phyloP scores from a whole-genome alignment of 352 stramenopile genomes.

The Globisporangium orthogonon region DNA sequence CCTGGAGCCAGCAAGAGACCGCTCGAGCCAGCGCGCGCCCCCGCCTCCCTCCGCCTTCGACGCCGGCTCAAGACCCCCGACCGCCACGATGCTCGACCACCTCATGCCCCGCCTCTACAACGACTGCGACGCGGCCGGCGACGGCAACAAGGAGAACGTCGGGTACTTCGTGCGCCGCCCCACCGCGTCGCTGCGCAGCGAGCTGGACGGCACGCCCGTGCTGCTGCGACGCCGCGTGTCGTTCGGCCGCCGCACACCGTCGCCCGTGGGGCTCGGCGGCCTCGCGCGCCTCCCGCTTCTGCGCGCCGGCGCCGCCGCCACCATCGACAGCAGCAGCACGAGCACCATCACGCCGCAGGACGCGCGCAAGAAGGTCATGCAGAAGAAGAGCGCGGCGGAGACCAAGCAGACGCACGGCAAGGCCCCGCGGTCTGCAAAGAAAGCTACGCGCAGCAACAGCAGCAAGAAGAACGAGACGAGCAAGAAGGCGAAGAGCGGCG shows the following conservation, averaged over 20 bases:
- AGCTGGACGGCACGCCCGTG: constrained; percentile 7
- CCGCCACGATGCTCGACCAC: constrained; percentile 28
- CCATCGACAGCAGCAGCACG: not conserved
- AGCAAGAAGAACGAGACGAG: constrained; percentile 9
- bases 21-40: not conserved
- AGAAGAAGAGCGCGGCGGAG: not conserved
- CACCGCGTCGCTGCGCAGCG: constrained; percentile 8
- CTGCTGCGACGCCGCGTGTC: constrained; percentile 9
- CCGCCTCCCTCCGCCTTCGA: not conserved
- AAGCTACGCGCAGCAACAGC: not conserved
- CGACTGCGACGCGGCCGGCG: constrained; percentile 33
- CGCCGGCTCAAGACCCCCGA: not conserved
- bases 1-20: not conserved
- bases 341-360: constrained; percentile 16
- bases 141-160: constrained; percentile 69
- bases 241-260: not conserved
- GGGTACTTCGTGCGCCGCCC: constrained; percentile 42
- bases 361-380: constrained; percentile 15
- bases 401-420: constrained; percentile 4
- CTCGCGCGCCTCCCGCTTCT: not conserved
- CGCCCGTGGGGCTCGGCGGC: constrained; percentile 2
- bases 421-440: constrained; percentile 2
- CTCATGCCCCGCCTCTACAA: constrained; percentile 33
- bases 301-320: constrained; percentile 4
- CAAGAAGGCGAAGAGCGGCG: constrained; percentile 13